Evolutionary conservation across 345 rosid genomes (phyloP), one percentile per base, ranked within the genome.

Genomic region (Hibiscus syriacus): DNA sequence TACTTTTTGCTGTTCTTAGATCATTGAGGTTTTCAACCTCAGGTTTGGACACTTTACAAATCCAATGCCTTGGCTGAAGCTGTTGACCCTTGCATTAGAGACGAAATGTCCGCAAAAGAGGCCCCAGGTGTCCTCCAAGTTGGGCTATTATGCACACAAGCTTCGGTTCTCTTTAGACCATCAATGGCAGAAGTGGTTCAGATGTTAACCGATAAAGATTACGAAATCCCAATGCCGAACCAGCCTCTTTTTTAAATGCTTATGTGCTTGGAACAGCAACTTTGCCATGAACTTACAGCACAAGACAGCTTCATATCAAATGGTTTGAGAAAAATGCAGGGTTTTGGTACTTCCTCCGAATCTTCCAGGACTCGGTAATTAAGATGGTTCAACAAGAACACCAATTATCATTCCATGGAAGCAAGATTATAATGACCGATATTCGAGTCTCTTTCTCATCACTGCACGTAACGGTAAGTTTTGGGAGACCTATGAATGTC

Each of bases 221-320:
- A 62, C 19, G 73, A 74, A 23, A 67, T 82, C 10, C 75, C 84
- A 0, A 7, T 10, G 20, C 86, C 88, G 7, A 74, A 45, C 39
- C 88, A 82, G 54, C 88, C 88, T 86, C 88, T 2, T 84, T 82
- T 55, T 36, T 84, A 60, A 84, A 77, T 43, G 72, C 79, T 11
- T 34, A 63, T 25, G 16, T 71, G 46, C 52, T 74, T n/a, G 68
- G 67, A 14, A 38, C 72, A 34, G 72, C 20, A 50, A 56, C 66
- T 39, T 78, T 81, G 14, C 4, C 57, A 20, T 56, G 70, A 30
- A 55, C 78, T 46, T 32, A 1, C 1, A 79, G 69, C 65, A 23
- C 75, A 19, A n/a, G 70, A 61, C 71, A 81, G 82, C 38, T 71
- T 55, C 50, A 61, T 64, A 11, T 41, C 75, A 46, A 79, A 80